Evolutionary conservation across 2,329 filamentous ascomycete genomes (phyloP), one percentile per base, ranked within the genome.

Genomic region (Penicillium sp.): DNA sequence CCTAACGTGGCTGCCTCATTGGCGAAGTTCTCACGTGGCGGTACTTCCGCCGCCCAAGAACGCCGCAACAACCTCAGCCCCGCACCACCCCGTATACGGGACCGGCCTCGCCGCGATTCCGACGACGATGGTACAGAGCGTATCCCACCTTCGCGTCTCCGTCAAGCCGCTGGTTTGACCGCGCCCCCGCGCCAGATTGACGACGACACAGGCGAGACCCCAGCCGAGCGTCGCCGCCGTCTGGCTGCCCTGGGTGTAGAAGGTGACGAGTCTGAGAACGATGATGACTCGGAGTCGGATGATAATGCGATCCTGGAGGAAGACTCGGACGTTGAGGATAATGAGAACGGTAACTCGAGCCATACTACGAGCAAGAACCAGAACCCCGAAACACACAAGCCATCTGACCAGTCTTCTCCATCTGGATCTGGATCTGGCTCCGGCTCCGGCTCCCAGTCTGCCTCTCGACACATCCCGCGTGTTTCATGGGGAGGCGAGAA

Each of bases 141-240:
- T 45, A 70, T 78, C 19, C 75, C 76, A 8, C 75, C 76, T 0
- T 66, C 74, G 17, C 68, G 71, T 51, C 66, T 73, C 33, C 70
- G 72, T 31, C 60, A 69, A 60, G 69, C 68, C 5, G 71, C 70
- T 35, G 71, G 72, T 52, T 50, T 74, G 13, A 43, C 62, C 0
- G 62, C 60, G 10, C 65, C 69, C 10, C 66, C 67, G 2, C 68
- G 63, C 27, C 57, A 68, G 56, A 41, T 38, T 7, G 71, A 70
- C 29, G 74, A 75, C 15, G 74, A 77, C n/a, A 73, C 73, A 0
- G 71, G 70, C 27, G 76, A 79, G 58, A 80, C 78, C 4, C 76
- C 77, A 1, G 78, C 77, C 9, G 78, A 80, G 61, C 77, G 77
- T 39, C 73, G 77, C 48, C 77, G 78, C 57, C 76, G 78, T 66